Percentiles rank a stretch among this genome's conserved stretches.
Conservation (phyloP, 1,139 yeast species). For the Candida mesenterica region DNA sequence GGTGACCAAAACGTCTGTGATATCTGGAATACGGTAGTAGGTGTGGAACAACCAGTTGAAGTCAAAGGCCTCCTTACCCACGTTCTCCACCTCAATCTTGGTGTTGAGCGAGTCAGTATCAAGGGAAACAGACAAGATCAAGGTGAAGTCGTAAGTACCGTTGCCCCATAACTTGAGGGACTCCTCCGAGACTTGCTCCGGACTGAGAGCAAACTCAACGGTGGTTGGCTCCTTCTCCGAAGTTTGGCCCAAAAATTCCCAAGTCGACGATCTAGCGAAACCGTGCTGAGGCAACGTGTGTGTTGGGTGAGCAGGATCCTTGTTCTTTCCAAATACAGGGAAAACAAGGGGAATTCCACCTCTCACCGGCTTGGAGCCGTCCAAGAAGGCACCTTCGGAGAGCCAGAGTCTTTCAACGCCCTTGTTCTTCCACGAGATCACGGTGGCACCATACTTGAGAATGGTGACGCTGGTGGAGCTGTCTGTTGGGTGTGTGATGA, state of each 20-base stretch:
- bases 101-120: conserved; percentile 56
- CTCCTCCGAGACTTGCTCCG: conserved; percentile 68
- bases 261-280: conserved; percentile 80
- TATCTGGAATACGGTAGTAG: conserved; percentile 73
- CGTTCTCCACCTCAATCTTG: conserved; percentile 70
- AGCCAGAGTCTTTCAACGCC: conserved; percentile 70
- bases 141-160: conserved; percentile 65
- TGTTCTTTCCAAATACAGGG: conserved; percentile 85
- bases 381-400: conserved; percentile 73
- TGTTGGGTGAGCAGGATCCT: conserved; percentile 36
- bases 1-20: conserved; percentile 71
- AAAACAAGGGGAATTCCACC: conserved; percentile 97
- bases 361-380: conserved; percentile 89
- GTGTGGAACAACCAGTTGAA: conserved; percentile 97
- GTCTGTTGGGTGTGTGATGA: conserved; percentile 55
- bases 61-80: conserved; percentile 62
- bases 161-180: conserved; percentile 56
- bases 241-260: conserved; percentile 92
- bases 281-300: conserved; percentile 86
- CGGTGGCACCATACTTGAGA: conserved; percentile 85
- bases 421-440: conserved; percentile 69
- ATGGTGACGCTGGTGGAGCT: conserved; percentile 58
- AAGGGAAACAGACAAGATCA: conserved; percentile 67
- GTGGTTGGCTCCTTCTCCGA: conserved; percentile 50
- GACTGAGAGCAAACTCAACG: conserved; percentile 86